Evolutionary conservation across 2,329 filamentous ascomycete genomes (phyloP), one percentile per base, ranked within the genome.

Genomic region (Camillea tinctor): DNA sequence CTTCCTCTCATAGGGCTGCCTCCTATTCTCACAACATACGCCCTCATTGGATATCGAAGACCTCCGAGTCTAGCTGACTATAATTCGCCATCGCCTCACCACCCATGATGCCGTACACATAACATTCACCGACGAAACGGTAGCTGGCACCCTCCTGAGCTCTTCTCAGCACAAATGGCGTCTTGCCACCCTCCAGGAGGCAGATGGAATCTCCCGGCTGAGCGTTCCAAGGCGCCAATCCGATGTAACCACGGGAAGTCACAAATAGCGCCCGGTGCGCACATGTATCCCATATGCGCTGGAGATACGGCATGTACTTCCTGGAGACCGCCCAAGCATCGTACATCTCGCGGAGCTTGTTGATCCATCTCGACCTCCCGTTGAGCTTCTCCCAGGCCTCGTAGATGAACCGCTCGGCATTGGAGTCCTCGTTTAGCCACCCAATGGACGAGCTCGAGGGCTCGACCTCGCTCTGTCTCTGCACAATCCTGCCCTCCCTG

Each of bases 201-300:
- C 40, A 56, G 6, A 66, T 56, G 49, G 52, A 49, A 50, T 66
- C 64, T 4, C 64, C 64, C 11, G 30, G 50, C 55, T 57, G 22
- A 8, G 58, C 62, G 30, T 64, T 63, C 62, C 62, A 63, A 44
- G 58, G 56, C n/a, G 62, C 62, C 44, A 66, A 21, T 11, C 64
- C 64, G 9, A 66, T 55, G 50, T 64, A 63, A 11, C 64, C 62
- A 23, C 40, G 52, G 19, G 54, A 30, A 23, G 64, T 64, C 7
- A 66, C 62, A 58, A 62, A 64, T 19, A 66, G 50, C 19, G 54
- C 59, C 48, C 64, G 53, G 21, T 64, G 60, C 15, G 54, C 55
- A 36, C 59, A 61, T 11, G 52, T 36, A 30, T 55, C 50, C 26
- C 52, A 51, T n/a, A 64, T 57, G 15, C 61, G 54, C 21, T 53